Percentiles rank a stretch among this genome's conserved stretches.
These are phyloP conservation scores for Macrophomina tecta DNA, from an alignment of 2,329 filamentous ascomycete species.

Conservation along the genomic window DNA sequence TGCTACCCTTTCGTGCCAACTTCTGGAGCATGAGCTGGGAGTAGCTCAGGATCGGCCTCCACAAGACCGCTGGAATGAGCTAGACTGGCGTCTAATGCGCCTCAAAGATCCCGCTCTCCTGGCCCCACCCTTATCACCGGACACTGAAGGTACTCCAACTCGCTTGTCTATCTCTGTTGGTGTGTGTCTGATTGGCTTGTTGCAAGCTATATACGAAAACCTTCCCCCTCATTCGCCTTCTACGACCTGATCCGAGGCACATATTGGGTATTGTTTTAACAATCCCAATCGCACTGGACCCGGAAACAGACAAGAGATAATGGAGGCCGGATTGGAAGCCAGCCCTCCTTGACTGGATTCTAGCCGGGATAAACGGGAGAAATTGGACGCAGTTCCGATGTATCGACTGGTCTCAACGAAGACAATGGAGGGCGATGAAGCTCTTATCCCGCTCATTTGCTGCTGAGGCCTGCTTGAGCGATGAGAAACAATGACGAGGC, in stretches of 20 bases:
- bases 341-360: neutral
- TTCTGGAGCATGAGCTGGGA: slow-evolving; percentile 1
- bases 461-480: neutral
- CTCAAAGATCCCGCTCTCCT: neutral
- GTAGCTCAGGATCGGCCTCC: slow-evolving; percentile 3
- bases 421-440: slow-evolving; percentile 9
- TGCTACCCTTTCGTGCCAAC: neutral
- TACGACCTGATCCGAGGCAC: neutral
- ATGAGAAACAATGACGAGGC: neutral
- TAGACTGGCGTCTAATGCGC: slow-evolving; percentile 4
- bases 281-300: too few species aligned
- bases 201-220: neutral
- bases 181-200: neutral
- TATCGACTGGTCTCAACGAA: neutral
- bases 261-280: neutral
- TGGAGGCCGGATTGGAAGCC: neutral
- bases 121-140: neutral
- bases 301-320: neutral
- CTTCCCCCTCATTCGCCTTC: neutral
- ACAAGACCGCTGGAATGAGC: neutral
- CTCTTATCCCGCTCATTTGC: slow-evolving; percentile 1
- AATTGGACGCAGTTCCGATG: neutral
- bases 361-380: neutral
- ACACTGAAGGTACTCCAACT: neutral
- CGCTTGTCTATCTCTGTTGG: neutral